Base-by-base conservation (phyloP, 2,329 filamentous ascomycete genomes). In the Lomentospora prolificans region DNA sequence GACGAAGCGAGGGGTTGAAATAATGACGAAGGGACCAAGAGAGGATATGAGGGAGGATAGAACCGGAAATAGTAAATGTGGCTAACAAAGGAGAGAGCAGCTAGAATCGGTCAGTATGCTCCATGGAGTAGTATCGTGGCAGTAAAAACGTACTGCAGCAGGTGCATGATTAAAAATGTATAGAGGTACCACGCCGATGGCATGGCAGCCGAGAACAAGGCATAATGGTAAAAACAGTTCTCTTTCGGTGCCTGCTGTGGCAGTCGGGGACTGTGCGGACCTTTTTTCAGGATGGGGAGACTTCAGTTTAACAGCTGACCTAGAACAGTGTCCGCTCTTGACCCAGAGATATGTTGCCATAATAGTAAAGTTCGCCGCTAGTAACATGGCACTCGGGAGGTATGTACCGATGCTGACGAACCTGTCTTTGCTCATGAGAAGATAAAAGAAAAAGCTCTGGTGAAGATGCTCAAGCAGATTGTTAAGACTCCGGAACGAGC, bases 361-460 rank as follows among this genome's bases (percentile, higher is more conserved):
- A 67, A 99, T 92, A 28, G 89, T 96, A 66, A 97, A 97, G 68
- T 91, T 96, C 46, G 86, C 87, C 2, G 94, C 94, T 57, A 99
- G 80, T 53, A 97, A 73, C 94, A 99, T 99, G n/a, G 94, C 94
- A 63, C 90, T 95, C 0, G 94, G 94, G 3, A 99, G 78, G 66
- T 99, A 99, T 1, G 92, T 99, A 14, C 94, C 94, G 60, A 99
- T 99, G 70, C 91, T 97, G 62, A 97, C 94, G 67, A 99, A 99
- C 9, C 91, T 85, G 64, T 94, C 89, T 28, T 85, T 82, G 62
- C 95, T 86, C 82, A 97, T 90, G 48, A 99, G 78, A 53, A 99
- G 76, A 69, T 99, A 99, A 73, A 99, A 97, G 80, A 99, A 99
- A 76, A 99, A 99, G 69, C 91, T 96, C 72, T 99, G 94, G 68